Conservation (phyloP, 371 early-diverging fungal genomes). For the Mortierella sp. region DNA sequence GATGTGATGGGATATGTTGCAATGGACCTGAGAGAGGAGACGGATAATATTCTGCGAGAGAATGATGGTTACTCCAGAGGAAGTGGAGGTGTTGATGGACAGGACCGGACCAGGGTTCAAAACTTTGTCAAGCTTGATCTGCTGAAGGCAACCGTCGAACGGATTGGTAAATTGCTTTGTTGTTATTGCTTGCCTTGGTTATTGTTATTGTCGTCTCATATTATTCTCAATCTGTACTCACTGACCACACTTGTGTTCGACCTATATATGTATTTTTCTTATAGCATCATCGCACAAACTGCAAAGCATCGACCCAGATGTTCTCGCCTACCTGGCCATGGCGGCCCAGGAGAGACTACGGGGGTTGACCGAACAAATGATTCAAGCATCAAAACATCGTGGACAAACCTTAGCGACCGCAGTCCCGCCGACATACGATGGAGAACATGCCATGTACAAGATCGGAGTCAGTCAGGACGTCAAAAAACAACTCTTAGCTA, state of each 20-base stretch:
- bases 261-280: neutral
- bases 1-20: slow-evolving; percentile 91
- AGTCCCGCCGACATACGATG: slow-evolving; percentile 67
- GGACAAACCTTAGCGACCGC: slow-evolving; percentile 74
- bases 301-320: slow-evolving; percentile 68
- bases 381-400: slow-evolving; percentile 79
- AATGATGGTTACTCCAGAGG: slow-evolving; percentile 47
- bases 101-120: slow-evolving; percentile 38
- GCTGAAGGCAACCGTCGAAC: slow-evolving; percentile 33
- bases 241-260: neutral
- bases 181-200: neutral
- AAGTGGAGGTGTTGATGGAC: slow-evolving; percentile 25
- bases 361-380: slow-evolving; percentile 73
- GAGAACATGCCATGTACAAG: slow-evolving; percentile 74
- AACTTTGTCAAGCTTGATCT: slow-evolving; percentile 32
- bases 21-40: slow-evolving; percentile 75
- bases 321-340: slow-evolving; percentile 73
- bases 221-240: neutral
- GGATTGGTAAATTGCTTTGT: slow-evolving; percentile 23
- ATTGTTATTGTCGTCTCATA: neutral
- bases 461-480: slow-evolving; percentile 75
- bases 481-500: slow-evolving; percentile 74
- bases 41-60: slow-evolving; percentile 57
- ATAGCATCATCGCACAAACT: slow-evolving; percentile 34
- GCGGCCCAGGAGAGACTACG: slow-evolving; percentile 78